Evolutionary conservation across 78 protist species (phyloP), one percentile per base, ranked within the genome.

Genomic region (Dictyostelium firmibasis): DNA sequence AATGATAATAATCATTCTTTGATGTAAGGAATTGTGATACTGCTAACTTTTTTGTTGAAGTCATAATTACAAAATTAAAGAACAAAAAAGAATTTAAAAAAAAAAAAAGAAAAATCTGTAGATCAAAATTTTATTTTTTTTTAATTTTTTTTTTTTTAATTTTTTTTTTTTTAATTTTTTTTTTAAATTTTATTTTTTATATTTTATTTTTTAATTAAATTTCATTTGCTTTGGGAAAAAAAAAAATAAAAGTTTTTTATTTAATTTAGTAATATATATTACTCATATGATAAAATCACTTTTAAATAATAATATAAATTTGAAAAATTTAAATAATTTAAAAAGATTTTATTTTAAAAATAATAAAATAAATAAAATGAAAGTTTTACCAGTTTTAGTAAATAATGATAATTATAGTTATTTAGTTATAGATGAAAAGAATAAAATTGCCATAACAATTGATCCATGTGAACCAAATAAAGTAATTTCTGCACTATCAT

Each of bases 391-490:
- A 31, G 94, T 94, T 64, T 87, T 81, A 11, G 91, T 82, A 35
- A 60, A 79, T n/a, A 14, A 18, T 0, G 98, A 97, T 72, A 97
- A 97, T 75, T 97, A 92, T 47, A 75, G 88, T 20, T 97, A 95
- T 76, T 31, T 95, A 11, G 35, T 97, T 29, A 53, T 95, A 0
- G 97, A 97, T 75, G 93, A 57, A 25, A 31, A 7, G 0, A 67
- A 83, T 8, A 85, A 79, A 23, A 75, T 14, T 6, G 96, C 95
- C 4, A 95, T 95, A 0, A 92, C 95, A 2, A 92, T 97, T n/a
- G 98, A 97, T 23, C 95, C 96, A n/a, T 97, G 57, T 13, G 95
- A 97, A 44, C 97, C 98, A 10, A 69, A 44, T 31, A 91, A 84
- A 36, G 85, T 93, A 20, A 35, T 91, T 25, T 29, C 43, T 8